These are phyloP conservation scores for Neofusicoccum cordaticola DNA, from an alignment of 2,329 filamentous ascomycete species.

Conservation along the genomic window DNA sequence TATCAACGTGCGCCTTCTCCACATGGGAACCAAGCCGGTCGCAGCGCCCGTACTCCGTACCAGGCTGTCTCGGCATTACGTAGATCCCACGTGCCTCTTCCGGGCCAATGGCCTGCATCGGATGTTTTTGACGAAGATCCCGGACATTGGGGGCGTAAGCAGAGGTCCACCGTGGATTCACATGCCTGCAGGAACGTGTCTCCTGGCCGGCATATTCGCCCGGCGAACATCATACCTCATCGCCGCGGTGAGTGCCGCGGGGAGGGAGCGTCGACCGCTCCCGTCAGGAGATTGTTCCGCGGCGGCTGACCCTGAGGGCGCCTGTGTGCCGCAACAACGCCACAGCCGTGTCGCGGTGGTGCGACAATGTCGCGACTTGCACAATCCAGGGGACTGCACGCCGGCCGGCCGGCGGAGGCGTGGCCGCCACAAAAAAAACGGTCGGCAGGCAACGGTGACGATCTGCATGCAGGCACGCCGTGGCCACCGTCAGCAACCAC, in stretches of 20 bases:
- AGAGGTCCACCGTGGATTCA: background rate
- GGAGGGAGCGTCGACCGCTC: background rate
- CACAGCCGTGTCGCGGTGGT: conserved; percentile 10
- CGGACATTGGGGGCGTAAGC: background rate
- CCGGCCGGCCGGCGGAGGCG: background rate
- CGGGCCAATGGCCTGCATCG: conserved; percentile 3
- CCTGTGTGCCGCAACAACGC: background rate
- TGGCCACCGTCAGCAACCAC: too few relatives aligned
- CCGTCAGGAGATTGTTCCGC: background rate
- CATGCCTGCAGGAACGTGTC: background rate
- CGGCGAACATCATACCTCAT: background rate
- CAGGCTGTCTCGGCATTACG: background rate
- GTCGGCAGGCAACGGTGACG: background rate
- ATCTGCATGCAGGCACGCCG: background rate
- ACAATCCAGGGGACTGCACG: background rate
- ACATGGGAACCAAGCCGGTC: background rate
- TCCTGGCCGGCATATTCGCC: background rate
- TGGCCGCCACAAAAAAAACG: background rate
- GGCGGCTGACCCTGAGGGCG: background rate
- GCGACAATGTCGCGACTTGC: conserved; percentile 2
- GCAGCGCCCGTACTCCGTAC: background rate
- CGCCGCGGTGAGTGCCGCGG: background rate
- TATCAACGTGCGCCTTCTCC: background rate
- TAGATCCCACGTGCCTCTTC: conserved; percentile 1
- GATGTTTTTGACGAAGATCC: background rate